Evolutionary conservation across 2,329 filamentous ascomycete species (phyloP).

Genomic region (Fusarium aywerte): DNA sequence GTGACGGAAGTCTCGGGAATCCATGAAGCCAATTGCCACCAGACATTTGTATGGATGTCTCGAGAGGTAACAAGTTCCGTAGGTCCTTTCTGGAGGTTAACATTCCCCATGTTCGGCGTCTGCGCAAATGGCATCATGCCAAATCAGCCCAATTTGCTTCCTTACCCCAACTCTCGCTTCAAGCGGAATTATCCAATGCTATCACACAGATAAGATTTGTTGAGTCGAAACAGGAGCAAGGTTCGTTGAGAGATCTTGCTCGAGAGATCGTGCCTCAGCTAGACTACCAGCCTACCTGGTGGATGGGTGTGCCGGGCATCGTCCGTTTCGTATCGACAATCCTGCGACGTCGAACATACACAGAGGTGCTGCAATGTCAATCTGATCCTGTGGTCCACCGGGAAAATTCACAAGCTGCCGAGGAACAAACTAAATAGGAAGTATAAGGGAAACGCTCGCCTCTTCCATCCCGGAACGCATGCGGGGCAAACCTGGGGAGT

Average conservation of each 20-base stretch:
- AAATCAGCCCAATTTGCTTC: conserved; percentile 10
- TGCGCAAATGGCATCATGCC: conserved; percentile 19
- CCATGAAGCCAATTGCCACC: conserved; percentile 2
- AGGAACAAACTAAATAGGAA: conserved; percentile 31
- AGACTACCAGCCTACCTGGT: conserved; percentile 4
- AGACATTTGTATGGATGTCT: not conserved
- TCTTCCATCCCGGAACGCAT: conserved; percentile 21
- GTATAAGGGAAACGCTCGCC: conserved; percentile 22
- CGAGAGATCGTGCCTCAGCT: conserved; percentile 22
- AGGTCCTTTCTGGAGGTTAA: conserved; percentile 1
- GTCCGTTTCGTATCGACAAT: conserved; percentile 21
- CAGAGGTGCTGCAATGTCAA: not conserved
- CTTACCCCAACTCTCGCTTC: not conserved
- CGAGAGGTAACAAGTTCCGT: not conserved
- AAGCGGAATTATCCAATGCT: not conserved
- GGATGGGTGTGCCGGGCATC: conserved; percentile 36
- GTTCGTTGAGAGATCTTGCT: conserved; percentile 2
- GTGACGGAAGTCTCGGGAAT: not conserved
- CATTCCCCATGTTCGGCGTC: conserved; percentile 14
- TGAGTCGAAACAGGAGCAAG: conserved; percentile 5
- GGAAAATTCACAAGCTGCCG: conserved; percentile 45
- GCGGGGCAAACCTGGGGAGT: conserved; percentile 48
- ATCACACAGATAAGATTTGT: conserved; percentile 26
- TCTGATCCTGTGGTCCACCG: conserved; percentile 27
- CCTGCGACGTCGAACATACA: conserved; percentile 29